Evolutionary conservation across 1,139 yeast species (phyloP).

Genomic region (Blastobotrys apis): DNA sequence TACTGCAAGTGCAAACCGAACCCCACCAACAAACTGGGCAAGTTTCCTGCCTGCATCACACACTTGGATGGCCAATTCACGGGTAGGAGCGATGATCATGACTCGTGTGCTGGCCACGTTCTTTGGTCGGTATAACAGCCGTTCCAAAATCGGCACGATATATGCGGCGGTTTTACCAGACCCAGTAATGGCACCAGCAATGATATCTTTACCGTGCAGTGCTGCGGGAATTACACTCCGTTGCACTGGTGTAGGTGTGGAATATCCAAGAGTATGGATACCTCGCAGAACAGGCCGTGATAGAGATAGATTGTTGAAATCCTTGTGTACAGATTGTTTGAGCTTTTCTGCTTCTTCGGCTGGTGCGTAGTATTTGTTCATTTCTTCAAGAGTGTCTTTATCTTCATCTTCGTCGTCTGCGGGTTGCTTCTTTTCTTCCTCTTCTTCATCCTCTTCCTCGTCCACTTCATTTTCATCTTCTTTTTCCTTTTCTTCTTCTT

Average conservation of each 20-base stretch:
- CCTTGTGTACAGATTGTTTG: constrained; percentile 46
- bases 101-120: constrained; percentile 86
- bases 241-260: constrained; percentile 90
- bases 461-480: constrained; percentile 26
- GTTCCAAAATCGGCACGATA: constrained; percentile 90
- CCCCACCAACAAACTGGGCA: constrained; percentile 67
- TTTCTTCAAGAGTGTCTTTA: constrained; percentile 33
- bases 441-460: constrained; percentile 19
- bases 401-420: constrained; percentile 31
- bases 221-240: constrained; percentile 92
- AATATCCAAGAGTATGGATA: constrained; percentile 71
- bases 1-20: constrained; percentile 87
- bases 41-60: constrained; percentile 87
- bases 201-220: constrained; percentile 84
- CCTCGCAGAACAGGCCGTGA: constrained; percentile 91
- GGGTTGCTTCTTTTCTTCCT: constrained; percentile 22
- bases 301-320: constrained; percentile 72
- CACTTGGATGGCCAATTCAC: constrained; percentile 96
- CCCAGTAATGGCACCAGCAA: constrained; percentile 99
- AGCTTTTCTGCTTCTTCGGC: constrained; percentile 34
- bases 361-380: constrained; percentile 34
- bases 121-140: constrained; percentile 82
- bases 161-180: constrained; percentile 99
- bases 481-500: constrained; percentile 45
- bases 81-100: constrained; percentile 86